Base-by-base conservation (phyloP, 192 early-diverging fungal species). In the Gaertneriomyces semiglobifer region DNA sequence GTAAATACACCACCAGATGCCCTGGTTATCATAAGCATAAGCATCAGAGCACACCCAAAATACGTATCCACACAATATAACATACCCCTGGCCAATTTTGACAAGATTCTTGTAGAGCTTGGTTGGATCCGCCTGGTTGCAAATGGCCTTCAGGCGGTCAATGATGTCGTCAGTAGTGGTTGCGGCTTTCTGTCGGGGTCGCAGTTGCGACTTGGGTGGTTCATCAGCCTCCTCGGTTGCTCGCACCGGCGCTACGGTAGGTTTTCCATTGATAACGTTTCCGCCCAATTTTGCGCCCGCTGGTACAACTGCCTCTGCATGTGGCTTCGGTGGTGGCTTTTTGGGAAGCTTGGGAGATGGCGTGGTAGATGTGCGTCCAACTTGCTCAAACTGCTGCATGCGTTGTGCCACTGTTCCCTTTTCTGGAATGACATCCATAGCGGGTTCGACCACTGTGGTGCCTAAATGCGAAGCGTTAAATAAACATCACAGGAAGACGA, bases 1-100 rank as follows among this genome's bases (percentile, higher is more conserved):
- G 88, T 93, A 63, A 85, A 96, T n/a, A 98, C 95, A 33, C 90
- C 88, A 44, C 93, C 95, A 50, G 93, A 98, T 16, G 95, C 94
- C 12, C 94, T 89, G 70, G n/a, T 4, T 52, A 16, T 42, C 38
- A 48, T 14, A 52, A 4, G 4, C 50, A 11, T 51, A 25, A 51
- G 62, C 4, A 10, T 45, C 14, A n/a, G 59, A 45, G 7, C 39
- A 41, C n/a, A 40, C 5, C 8, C 11, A 56, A 56, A 53, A 19
- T 19, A 6, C 18, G 4, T 20, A 38, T 6, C 33, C 12, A 40
- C 14, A 66, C 7, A 14, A 5, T 16, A 33, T 14, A 0, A 63
- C 68, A 45, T 39, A 88, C 87, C 90, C 93, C 78, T 95, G 91
- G 7, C 93, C 93, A 77, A 96, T 91, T 81, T 93, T 92, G 63